These are phyloP conservation scores for Leccinum subtestaceum DNA, from an alignment of 768 basidiomycete species.

Conservation along the genomic window DNA sequence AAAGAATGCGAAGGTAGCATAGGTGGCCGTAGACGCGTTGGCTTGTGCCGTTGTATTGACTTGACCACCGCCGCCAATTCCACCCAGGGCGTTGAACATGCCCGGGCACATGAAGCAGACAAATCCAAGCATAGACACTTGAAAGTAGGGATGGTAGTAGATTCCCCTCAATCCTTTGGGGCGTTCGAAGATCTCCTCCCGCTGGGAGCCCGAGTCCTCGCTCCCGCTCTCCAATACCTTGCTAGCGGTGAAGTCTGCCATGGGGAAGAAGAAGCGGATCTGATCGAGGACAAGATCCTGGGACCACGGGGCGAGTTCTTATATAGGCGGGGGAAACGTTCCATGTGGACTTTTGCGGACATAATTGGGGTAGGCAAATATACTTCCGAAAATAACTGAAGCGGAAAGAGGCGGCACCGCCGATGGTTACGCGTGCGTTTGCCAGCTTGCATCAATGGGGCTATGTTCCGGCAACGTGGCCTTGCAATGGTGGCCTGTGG, in stretches of 20 bases:
- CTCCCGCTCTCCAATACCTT: slow-evolving; percentile 26
- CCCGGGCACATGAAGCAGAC: slow-evolving; percentile 62
- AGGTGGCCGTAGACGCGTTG: slow-evolving; percentile 68
- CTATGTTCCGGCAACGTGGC: neutral
- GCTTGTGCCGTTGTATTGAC: slow-evolving; percentile 62
- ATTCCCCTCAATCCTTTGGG: slow-evolving; percentile 52
- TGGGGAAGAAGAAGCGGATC: slow-evolving; percentile 2
- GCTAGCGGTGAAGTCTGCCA: slow-evolving; percentile 17
- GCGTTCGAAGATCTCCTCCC: slow-evolving; percentile 39
- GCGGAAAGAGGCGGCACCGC: neutral
- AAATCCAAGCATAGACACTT: slow-evolving; percentile 60
- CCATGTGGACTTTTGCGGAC: slow-evolving; percentile 7
- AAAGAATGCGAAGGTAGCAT: slow-evolving; percentile 57
- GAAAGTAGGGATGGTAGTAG: slow-evolving; percentile 51
- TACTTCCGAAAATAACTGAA: neutral
- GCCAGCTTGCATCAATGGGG: neutral
- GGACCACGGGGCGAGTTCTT: slow-evolving; percentile 10
- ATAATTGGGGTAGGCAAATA: slow-evolving; percentile 5
- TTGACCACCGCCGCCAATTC: slow-evolving; percentile 78
- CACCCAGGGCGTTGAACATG: slow-evolving; percentile 77
- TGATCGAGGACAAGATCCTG: neutral
- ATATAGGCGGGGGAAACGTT: neutral
- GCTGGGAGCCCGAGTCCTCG: slow-evolving; percentile 29
- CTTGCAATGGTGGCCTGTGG: neutral
- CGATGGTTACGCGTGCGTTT: neutral